Base-by-base conservation (phyloP, 2,329 filamentous ascomycete species). In the Fusarium austroafricanum region DNA sequence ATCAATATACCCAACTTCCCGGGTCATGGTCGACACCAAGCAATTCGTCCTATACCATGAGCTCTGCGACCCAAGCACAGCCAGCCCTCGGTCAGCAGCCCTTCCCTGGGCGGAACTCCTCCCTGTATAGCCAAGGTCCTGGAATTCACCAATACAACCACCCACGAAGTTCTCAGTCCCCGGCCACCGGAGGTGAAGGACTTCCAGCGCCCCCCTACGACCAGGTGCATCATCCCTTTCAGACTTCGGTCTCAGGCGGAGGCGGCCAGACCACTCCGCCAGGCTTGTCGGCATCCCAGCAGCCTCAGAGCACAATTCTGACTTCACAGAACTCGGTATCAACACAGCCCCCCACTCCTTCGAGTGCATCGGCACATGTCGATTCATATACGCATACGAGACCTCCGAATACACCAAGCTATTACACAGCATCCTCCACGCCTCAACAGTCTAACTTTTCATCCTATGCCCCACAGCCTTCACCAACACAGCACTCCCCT, bases 171-270 rank as follows among this genome's bases (percentile, higher is more conserved):
- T 77, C 79, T 5, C 77, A 77, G 52, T 79, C 79, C 23, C 90
- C 91, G 15, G 77, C 81, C 11, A 84, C 86, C 10, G 82, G 83
- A 28, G 83, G 82, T 46, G 88, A 93, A 75, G 84, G 84, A 47
- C 82, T 94, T 55, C 86, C 91, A 62, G 83, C 87, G 55, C 88
- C 90, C 61, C 85, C 90, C 9, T 93, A 90, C 78, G 90, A 92
- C 67, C 83, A 88, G 65, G 88, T 89, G 68, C 84, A 90, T 62
- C 86, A 89, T 43, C 83, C 89, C 33, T 93, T 90, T 76, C 84
- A 89, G 62, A 85, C 86, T 68, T 81, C 87, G 18, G 84, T 89
- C 75, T 83, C 86, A 29, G 74, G 74, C 23, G 86, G 86, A 54
- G 75, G 76, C 37, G 73, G 75, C 39, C 78, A 80, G 52, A 77